A percentile compares a stretch with the other conserved stretches of the same genome.
phyloP scores from a whole-genome alignment of 148 eudicot genomes.

The Nepenthes mirabilis region DNA sequence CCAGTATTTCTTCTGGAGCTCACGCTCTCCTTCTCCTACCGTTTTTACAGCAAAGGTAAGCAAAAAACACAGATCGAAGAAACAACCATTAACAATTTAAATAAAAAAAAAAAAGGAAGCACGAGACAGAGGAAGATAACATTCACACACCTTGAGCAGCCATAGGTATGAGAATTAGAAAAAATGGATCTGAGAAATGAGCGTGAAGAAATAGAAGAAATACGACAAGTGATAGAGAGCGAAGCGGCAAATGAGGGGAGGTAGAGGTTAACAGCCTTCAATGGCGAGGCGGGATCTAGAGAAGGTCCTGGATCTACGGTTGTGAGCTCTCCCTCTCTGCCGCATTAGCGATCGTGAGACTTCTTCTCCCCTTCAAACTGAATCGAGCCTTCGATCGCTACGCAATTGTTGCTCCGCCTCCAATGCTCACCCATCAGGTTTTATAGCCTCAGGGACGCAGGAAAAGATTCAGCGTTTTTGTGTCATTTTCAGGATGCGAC shows the following conservation, averaged over 20 bases:
- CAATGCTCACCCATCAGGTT: too few species aligned
- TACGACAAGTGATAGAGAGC: background rate
- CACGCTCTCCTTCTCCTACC: slow-evolving; percentile 50
- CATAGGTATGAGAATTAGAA: slow-evolving; percentile 7
- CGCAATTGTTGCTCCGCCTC: too few species aligned
- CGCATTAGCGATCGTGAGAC: slow-evolving; percentile 31
- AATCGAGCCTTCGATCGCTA: background rate
- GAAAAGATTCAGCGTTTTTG: too few species aligned
- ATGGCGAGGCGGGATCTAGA: slow-evolving; percentile 88
- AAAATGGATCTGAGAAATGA: background rate
- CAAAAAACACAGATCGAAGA: background rate
- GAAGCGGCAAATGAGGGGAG: background rate
- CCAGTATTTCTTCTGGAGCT: slow-evolving; percentile 86
- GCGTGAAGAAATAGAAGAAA: background rate
- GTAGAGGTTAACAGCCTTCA: slow-evolving; percentile 45
- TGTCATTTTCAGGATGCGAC: too few species aligned
- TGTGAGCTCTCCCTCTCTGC: slow-evolving; percentile 48
- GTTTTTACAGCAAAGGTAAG: background rate
- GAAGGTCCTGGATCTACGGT: slow-evolving; percentile 75
- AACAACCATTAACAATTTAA: background rate
- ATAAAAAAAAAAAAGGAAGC: background rate
- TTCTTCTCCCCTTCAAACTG: background rate
- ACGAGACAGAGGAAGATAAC: background rate
- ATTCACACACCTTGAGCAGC: slow-evolving; percentile 29
- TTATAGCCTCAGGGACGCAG: too few species aligned